These are phyloP conservation scores for Takashimella koratensis DNA, from an alignment of 1,284 basidiomycete species.

Conservation along the genomic window DNA sequence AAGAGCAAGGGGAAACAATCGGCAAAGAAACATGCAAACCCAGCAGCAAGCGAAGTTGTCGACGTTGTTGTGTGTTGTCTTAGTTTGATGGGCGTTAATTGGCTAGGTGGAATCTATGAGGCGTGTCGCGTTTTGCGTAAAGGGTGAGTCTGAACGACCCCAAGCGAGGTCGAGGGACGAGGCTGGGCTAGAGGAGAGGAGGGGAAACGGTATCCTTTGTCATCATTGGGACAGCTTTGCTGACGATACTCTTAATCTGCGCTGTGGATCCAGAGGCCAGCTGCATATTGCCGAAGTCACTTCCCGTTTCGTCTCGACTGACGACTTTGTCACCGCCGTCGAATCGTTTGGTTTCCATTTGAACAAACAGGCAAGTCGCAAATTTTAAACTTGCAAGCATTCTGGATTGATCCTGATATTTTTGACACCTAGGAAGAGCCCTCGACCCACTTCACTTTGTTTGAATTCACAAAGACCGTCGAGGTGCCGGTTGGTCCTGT, in stretches of 20 bases:
- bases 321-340: constrained; percentile 72
- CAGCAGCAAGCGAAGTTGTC: constrained; percentile 57
- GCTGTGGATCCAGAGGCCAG: constrained; percentile 68
- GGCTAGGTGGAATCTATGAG: constrained; percentile 85
- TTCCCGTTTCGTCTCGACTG: constrained; percentile 71
- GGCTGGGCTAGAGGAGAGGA: too few species aligned
- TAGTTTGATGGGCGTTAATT: constrained; percentile 96
- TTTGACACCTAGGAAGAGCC: constrained; percentile 50
- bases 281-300: constrained; percentile 95
- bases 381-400: background rate
- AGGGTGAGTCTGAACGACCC: constrained; percentile 58
- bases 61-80: constrained; percentile 92
- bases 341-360: constrained; percentile 75
- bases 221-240: background rate
- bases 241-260: background rate
- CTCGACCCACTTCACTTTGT: constrained; percentile 84
- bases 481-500: constrained; percentile 48
- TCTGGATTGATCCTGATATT: constrained; percentile 5
- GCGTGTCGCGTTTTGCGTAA: constrained; percentile 78
- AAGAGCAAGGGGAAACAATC: constrained; percentile 21
- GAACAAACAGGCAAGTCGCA: constrained; percentile 60
- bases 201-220: background rate
- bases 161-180: too few species aligned
- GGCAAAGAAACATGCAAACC: constrained; percentile 9
- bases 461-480: constrained; percentile 71